Percentiles rank a stretch among this genome's conserved stretches.
Conservation (phyloP, 2,329 filamentous ascomycete genomes). For the Drechslerella coelobrocha region DNA sequence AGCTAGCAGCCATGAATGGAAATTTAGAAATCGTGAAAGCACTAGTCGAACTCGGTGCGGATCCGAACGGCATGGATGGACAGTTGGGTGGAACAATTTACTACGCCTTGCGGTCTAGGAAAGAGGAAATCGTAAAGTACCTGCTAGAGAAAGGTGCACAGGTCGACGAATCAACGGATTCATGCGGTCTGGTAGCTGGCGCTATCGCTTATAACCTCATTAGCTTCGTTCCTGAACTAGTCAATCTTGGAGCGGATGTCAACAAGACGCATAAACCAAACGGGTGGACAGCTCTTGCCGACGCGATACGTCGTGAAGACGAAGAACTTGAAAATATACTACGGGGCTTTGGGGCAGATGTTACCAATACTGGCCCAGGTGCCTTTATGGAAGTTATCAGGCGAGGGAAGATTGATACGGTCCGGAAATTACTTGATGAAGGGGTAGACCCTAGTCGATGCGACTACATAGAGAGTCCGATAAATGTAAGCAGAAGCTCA, state of each 20-base stretch:
- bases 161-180: conserved; percentile 4
- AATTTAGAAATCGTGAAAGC: conserved; percentile 11
- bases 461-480: not conserved
- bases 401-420: not conserved
- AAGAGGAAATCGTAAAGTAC: conserved; percentile 5
- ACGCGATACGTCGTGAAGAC: conserved; percentile 7
- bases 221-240: conserved; percentile 11
- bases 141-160: conserved; percentile 6
- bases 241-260: conserved; percentile 25
- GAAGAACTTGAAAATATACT: conserved; percentile 8
- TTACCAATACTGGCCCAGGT: not conserved
- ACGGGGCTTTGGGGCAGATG: conserved; percentile 10
- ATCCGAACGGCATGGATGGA: conserved; percentile 13
- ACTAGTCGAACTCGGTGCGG: conserved; percentile 13
- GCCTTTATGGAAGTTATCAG: not conserved
- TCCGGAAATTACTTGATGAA: conserved; percentile 8
- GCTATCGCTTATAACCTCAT: not conserved
- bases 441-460: conserved; percentile 15
- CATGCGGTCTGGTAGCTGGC: conserved; percentile 9
- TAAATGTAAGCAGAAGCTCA: conserved; percentile 23
- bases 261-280: not conserved
- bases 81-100: conserved; percentile 2
- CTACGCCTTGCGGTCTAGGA: conserved; percentile 1
- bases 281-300: conserved; percentile 21
- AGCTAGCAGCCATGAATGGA: conserved; percentile 6